phyloP scores from a whole-genome alignment of 2,329 filamentous ascomycete genomes.

The Diatrype stigma region DNA sequence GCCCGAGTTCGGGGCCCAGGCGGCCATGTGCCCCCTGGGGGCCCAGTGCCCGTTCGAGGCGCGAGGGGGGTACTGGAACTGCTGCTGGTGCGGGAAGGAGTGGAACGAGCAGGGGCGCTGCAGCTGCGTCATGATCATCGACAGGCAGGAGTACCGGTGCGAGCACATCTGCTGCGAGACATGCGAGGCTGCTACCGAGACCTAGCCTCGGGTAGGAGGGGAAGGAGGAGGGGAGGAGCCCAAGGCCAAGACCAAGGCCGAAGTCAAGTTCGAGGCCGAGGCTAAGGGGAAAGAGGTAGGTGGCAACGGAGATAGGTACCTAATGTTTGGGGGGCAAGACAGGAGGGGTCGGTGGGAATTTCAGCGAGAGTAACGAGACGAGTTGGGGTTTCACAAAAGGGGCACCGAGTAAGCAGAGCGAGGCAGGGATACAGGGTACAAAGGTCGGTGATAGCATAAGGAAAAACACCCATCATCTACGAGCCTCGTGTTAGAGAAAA shows the following conservation, averaged over 20 bases:
- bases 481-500: background rate
- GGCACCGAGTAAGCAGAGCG: background rate
- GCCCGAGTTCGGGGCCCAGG: slow-evolving; percentile 34
- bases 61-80: slow-evolving; percentile 48
- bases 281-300: too few species aligned
- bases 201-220: slow-evolving; percentile 14
- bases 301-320: too few species aligned
- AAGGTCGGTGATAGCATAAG: background rate
- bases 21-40: slow-evolving; percentile 40
- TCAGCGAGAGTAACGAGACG: background rate
- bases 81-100: slow-evolving; percentile 53
- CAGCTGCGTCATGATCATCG: slow-evolving; percentile 49
- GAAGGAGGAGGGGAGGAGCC: background rate
- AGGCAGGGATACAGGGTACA: background rate
- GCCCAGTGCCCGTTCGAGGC: slow-evolving; percentile 45
- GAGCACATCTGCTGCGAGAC: slow-evolving; percentile 51
- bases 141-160: slow-evolving; percentile 45
- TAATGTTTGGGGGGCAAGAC: background rate
- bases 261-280: too few species aligned
- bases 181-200: slow-evolving; percentile 40
- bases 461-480: background rate
- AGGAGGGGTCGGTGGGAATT: too few species aligned
- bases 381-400: background rate
- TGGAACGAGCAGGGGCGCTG: slow-evolving; percentile 48
- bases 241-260: background rate